Conservation (phyloP, 352 stramenopile species). For the Globisporangium rhizosaccharum region DNA sequence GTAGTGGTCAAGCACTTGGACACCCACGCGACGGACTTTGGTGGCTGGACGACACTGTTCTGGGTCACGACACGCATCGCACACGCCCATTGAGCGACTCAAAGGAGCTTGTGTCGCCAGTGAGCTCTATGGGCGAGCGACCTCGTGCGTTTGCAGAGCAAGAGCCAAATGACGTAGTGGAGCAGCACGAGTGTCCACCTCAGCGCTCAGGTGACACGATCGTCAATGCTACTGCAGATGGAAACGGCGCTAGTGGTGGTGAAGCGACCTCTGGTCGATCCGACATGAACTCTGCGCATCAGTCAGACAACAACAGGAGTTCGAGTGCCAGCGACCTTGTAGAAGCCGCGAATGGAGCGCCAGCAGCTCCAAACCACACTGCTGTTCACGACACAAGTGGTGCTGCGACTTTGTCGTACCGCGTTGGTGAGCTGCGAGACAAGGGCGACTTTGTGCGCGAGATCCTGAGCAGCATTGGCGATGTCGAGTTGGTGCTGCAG, state of each 20-base stretch:
- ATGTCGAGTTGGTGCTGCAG: constrained; percentile 50
- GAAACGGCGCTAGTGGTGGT: too few species aligned
- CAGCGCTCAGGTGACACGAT: too few species aligned
- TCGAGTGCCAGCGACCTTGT: background rate
- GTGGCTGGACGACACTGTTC: background rate
- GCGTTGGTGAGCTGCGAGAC: constrained; percentile 13
- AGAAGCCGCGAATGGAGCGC: background rate
- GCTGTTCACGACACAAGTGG: background rate
- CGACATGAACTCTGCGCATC: too few species aligned
- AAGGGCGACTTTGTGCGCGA: constrained; percentile 48
- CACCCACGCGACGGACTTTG: background rate
- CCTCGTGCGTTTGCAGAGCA: background rate
- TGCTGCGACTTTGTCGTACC: background rate
- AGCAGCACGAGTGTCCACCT: background rate
- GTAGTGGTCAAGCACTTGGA: too few species aligned
- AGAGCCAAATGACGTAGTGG: background rate
- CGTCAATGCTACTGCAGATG: too few species aligned
- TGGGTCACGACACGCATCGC: too few species aligned
- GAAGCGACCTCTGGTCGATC: too few species aligned
- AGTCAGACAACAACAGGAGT: too few species aligned
- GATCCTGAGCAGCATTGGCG: constrained; percentile 53
- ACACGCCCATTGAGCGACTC: background rate
- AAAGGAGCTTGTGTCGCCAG: constrained; percentile 7
- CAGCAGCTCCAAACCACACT: background rate
- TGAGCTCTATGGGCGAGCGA: background rate